A percentile compares a stretch with the other conserved stretches of the same genome.
Evolutionary conservation across 2,329 filamentous ascomycete species (phyloP).

Genomic region (Xylariaceae sp.): DNA sequence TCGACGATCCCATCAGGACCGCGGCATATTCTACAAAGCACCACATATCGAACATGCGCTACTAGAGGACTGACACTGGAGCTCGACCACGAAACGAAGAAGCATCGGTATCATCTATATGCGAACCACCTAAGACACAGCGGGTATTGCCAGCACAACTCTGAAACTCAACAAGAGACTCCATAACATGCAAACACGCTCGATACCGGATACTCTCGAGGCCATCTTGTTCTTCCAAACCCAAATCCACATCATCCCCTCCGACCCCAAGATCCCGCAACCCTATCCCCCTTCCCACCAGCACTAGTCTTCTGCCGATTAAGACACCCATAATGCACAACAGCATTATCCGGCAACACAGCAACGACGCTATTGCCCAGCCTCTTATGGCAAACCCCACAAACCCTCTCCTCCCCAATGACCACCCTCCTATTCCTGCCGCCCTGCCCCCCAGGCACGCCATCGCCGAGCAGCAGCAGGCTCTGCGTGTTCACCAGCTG

Average conservation of each 20-base stretch:
- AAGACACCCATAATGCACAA: slow-evolving; percentile 80
- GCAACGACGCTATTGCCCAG: slow-evolving; percentile 88
- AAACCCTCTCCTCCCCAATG: slow-evolving; percentile 84
- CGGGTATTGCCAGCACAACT: slow-evolving; percentile 7
- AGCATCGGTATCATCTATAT: too few relatives aligned
- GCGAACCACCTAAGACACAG: slow-evolving; percentile 1
- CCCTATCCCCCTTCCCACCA: slow-evolving; percentile 34
- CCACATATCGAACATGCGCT: too few relatives aligned
- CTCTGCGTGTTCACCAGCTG: slow-evolving; percentile 77
- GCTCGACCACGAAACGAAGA: too few relatives aligned
- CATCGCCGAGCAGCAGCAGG: slow-evolving; percentile 69
- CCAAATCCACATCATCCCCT: slow-evolving; percentile 14
- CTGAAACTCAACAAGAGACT: too few relatives aligned
- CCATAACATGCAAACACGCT: not conserved
- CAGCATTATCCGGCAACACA: slow-evolving; percentile 78
- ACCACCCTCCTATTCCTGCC: slow-evolving; percentile 66
- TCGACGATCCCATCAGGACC: too few relatives aligned
- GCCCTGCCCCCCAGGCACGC: slow-evolving; percentile 48
- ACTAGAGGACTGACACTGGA: too few relatives aligned
- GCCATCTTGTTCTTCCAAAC: not conserved
- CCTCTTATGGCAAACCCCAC: slow-evolving; percentile 88
- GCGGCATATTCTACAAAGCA: too few relatives aligned
- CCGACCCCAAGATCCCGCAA: slow-evolving; percentile 32
- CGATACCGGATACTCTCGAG: not conserved
- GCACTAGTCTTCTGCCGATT: slow-evolving; percentile 37